A percentile compares a stretch with the other conserved stretches of the same genome.
phyloP scores from a whole-genome alignment of 345 rosid species.

The Syzygium oleosum region DNA sequence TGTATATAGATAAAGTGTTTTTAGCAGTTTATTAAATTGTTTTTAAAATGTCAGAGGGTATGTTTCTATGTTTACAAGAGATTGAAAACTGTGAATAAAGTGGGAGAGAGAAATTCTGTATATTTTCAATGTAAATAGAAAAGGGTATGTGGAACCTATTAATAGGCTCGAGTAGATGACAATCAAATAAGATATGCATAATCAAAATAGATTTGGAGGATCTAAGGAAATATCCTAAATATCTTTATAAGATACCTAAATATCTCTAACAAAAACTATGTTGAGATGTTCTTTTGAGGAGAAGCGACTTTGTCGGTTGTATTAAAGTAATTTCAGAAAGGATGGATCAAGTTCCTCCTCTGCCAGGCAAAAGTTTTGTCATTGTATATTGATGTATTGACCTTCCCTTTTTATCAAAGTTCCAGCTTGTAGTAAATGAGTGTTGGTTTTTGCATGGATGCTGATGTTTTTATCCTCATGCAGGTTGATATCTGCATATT shows the following conservation, averaged over 20 bases:
- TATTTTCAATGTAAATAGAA: too few species aligned
- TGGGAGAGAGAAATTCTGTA: too few species aligned
- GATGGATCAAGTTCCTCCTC: background rate
- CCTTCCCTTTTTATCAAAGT: background rate
- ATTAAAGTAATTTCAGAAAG: background rate
- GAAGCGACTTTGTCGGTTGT: background rate
- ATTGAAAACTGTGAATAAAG: background rate
- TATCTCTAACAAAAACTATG: background rate
- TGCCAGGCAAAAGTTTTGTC: background rate
- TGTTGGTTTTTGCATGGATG: background rate
- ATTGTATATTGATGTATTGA: background rate
- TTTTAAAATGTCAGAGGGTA: background rate
- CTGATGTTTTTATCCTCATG: constrained; percentile 13
- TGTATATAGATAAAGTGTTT: background rate
- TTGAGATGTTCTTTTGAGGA: background rate
- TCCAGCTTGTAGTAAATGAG: background rate
- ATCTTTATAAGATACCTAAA: too few species aligned
- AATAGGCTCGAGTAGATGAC: too few species aligned
- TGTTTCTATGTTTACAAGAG: background rate
- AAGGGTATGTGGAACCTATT: too few species aligned
- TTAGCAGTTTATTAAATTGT: background rate
- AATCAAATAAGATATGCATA: too few species aligned
- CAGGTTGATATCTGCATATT: constrained; percentile 81
- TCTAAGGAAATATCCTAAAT: too few species aligned
- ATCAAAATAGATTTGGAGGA: too few species aligned